Base-by-base conservation (phyloP, 2,329 filamentous ascomycete genomes). In the Nannizzia gypsea region DNA sequence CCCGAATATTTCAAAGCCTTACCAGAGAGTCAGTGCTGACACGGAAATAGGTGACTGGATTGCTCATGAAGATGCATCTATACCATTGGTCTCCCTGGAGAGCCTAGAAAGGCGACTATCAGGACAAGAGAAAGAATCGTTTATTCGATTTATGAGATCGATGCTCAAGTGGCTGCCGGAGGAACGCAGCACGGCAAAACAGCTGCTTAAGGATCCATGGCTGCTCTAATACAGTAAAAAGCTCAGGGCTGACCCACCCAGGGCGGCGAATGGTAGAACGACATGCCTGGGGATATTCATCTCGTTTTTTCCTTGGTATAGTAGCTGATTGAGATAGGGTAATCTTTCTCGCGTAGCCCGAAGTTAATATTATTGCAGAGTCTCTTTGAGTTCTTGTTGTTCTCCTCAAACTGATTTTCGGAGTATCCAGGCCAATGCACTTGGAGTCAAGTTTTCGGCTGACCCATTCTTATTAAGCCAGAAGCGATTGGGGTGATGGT, bases 161-260 rank as follows among this genome's bases (percentile, higher is more conserved):
- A 42, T 42, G 15, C 38, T 42, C 13, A n/a, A 42, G n/a, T 42
- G 15, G 38, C 38, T 17, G 13, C 38, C 38, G 6, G 38, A 42
- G 6, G 38, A 42, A 15, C 38, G 15, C 13, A 17, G 6, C 13
- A n/a, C 8, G 31, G 31, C 31, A 34, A 34, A 34, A 34, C 31
- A 34, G 8, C 31, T 34, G 71, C 71, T 56, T 64, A 70, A 58
- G 72, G 70, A n/a, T 52, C 57, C n/a, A 54, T 28, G 4, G 61
- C 46, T 24, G 60, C 56, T 52, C 67, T 69, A 9, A 68, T 61
- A n/a, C n/a, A n/a, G n/a, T n/a, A 28, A 67, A 61, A 36, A 69
- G 22, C 6, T 52, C 48, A 11, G 22, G 6, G 15, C 4, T n/a
- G 11, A 22, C 48, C 48, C 48, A 52, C 48, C 26, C 48, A 17